A percentile compares a stretch with the other conserved stretches of the same genome.
Conservation (phyloP, 805 yeast species). For the Schwanniomyces occidentalis region DNA sequence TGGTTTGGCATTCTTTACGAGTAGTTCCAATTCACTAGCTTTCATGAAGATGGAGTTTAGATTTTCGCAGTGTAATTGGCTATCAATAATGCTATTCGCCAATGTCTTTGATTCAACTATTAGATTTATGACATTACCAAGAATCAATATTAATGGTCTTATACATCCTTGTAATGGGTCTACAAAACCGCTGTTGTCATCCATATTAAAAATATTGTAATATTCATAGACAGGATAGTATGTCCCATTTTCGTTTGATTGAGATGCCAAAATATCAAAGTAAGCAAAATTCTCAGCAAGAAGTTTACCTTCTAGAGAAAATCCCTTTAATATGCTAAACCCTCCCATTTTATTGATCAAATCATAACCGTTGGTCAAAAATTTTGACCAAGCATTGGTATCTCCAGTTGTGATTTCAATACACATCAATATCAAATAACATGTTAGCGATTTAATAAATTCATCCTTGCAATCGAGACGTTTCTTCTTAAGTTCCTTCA, state of each 20-base stretch:
- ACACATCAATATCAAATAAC: constrained; percentile 29
- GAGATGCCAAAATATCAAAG: constrained; percentile 15
- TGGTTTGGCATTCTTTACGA: constrained; percentile 1
- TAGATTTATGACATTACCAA: constrained; percentile 19
- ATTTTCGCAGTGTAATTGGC: constrained; percentile 11
- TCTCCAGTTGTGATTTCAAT: constrained; percentile 38
- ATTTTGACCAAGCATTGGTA: constrained; percentile 10
- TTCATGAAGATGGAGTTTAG: constrained; percentile 9
- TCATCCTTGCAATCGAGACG: constrained; percentile 12
- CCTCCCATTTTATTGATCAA: constrained; percentile 13
- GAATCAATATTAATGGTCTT: constrained; percentile 10
- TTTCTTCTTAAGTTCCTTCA: not conserved
- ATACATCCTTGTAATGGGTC: constrained; percentile 24
- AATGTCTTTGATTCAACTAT: constrained; percentile 18
- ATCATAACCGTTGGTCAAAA: constrained; percentile 9
- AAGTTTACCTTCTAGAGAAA: constrained; percentile 8
- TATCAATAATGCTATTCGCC: not conserved
- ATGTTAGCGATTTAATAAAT: constrained; percentile 23
- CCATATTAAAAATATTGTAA: constrained; percentile 5
- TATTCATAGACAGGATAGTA: constrained; percentile 19
- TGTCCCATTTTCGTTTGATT: constrained; percentile 20
- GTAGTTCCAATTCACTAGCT: constrained; percentile 10
- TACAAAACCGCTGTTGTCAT: constrained; percentile 6
- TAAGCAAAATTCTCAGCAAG: constrained; percentile 12
- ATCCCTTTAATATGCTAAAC: constrained; percentile 7